Evolutionary conservation across 805 yeast genomes (phyloP), one percentile per base, ranked within the genome.

Genomic region (Wickerhamiella siamensis): DNA sequence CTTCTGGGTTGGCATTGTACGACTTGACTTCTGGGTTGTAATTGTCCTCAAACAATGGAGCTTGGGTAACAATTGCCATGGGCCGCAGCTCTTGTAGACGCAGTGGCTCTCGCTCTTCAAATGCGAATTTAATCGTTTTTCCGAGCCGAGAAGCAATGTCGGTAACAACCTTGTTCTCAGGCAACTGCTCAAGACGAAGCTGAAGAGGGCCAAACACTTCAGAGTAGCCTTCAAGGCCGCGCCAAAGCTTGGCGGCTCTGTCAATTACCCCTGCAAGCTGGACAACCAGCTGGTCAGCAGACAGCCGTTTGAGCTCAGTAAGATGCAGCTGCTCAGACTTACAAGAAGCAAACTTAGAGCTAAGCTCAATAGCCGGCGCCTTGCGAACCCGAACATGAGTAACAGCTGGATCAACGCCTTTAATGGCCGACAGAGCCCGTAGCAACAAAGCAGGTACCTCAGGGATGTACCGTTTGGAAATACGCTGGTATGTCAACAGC

Each of bases 1-100:
- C 72, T 46, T 79, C 77, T 51, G 77, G 70, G 58, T 87, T 81
- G 40, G 80, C 72, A 59, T 88, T 95, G 60, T 84, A 81, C 6
- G 93, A 82, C 65, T 83, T 87, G 74, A 77, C 83, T 57, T 84
- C 95, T 43, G 95, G 95, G 64, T 87, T 88, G 73, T 79, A 91
- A 67, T 86, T 84, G 55, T 84, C 97, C 63, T 88, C 96, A 59
- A 80, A 91, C 62, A 82, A 78, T 49, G 99, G 99, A 31, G 86
- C 80, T 54, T 72, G 72, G 2, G 94, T 72, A 33, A 86, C 78
- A 55, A 91, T 81, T 3, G 95, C 81, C 43, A 91, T 57, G 19
- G 94, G 84, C 55, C 73, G 75, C 65, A 87, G 96, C 5, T 73
- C 64, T 63, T 91, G 99, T 47, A 91, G 69, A 14, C 75, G 66